phyloP scores from a whole-genome alignment of 1,284 basidiomycete species.

The Ceratobasidium sp. region DNA sequence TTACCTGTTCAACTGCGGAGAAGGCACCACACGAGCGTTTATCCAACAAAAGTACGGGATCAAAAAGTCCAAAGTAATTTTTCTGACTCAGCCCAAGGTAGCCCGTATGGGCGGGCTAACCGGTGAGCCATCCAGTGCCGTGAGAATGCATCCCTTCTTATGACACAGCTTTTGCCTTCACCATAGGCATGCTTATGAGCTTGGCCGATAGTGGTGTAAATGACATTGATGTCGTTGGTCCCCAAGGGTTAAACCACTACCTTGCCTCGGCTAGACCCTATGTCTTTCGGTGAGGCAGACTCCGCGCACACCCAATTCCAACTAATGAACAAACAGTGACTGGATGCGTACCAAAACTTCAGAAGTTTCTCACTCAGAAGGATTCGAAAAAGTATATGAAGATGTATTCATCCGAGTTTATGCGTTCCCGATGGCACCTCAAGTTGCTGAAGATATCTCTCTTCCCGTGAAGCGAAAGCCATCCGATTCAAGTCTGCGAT shows the following conservation, averaged over 20 bases:
- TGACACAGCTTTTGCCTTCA: slow-evolving; percentile 32
- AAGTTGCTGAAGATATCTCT: background rate
- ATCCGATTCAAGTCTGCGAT: slow-evolving; percentile 1
- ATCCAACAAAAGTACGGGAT: slow-evolving; percentile 69
- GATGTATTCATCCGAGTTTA: slow-evolving; percentile 27
- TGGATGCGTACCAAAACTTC: slow-evolving; percentile 56
- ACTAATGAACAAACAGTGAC: slow-evolving; percentile 51
- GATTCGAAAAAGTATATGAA: slow-evolving; percentile 23
- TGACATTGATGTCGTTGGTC: slow-evolving; percentile 70
- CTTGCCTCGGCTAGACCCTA: slow-evolving; percentile 74
- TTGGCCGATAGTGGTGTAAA: slow-evolving; percentile 73
- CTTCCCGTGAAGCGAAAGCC: slow-evolving; percentile 16
- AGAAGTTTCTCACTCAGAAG: slow-evolving; percentile 52
- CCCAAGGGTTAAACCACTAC: slow-evolving; percentile 71
- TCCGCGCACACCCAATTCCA: background rate
- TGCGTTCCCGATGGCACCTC: slow-evolving; percentile 14
- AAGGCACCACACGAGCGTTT: slow-evolving; percentile 77
- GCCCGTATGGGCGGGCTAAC: slow-evolving; percentile 71
- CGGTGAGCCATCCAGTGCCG: slow-evolving; percentile 56
- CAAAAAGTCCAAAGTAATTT: slow-evolving; percentile 70
- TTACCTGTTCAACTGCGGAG: slow-evolving; percentile 87
- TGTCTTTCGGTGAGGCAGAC: slow-evolving; percentile 60
- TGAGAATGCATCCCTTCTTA: background rate
- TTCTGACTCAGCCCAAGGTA: slow-evolving; percentile 70
- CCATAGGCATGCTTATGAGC: slow-evolving; percentile 86